Percentiles rank a stretch among this genome's conserved stretches.
phyloP scores from a whole-genome alignment of 2,329 filamentous ascomycete genomes.

The Diplodia scrobiculata region DNA sequence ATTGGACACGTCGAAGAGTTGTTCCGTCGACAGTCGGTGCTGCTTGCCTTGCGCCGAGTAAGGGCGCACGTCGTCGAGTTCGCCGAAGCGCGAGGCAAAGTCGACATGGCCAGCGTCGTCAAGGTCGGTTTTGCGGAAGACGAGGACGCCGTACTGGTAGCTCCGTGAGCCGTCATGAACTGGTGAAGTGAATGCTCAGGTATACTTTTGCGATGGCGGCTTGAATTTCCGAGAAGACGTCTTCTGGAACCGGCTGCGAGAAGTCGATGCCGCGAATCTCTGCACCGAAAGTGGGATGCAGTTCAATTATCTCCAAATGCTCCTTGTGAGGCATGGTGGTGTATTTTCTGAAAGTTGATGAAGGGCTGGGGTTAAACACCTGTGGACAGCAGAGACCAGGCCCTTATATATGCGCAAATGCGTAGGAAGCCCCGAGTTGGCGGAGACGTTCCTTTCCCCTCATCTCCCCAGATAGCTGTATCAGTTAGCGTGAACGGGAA shows the following conservation, averaged over 20 bases:
- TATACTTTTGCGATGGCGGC: conserved; percentile 43
- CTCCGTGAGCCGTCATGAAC: neutral
- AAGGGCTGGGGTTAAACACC: neutral
- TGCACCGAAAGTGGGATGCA: conserved; percentile 46
- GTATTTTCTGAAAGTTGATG: neutral
- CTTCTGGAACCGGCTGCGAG: conserved; percentile 37
- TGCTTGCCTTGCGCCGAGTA: conserved; percentile 53
- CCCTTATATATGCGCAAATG: neutral
- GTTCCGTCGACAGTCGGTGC: conserved; percentile 51
- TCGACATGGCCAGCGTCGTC: conserved; percentile 56
- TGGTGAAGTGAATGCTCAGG: neutral
- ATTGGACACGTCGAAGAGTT: conserved; percentile 63
- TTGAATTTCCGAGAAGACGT: conserved; percentile 44
- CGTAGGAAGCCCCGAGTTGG: neutral
- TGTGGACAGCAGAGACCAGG: too few species aligned
- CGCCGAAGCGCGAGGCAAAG: conserved; percentile 56
- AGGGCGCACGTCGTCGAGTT: conserved; percentile 58
- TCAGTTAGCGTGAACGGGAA: neutral
- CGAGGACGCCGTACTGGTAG: conserved; percentile 55
- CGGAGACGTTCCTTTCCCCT: neutral
- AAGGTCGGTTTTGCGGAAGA: conserved; percentile 56
- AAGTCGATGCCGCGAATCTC: conserved; percentile 47
- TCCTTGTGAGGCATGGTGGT: conserved; percentile 22
- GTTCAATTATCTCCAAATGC: conserved; percentile 39
- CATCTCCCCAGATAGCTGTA: neutral